Base-by-base conservation (phyloP, 2,329 filamentous ascomycete species). In the Daldinia sp. region DNA sequence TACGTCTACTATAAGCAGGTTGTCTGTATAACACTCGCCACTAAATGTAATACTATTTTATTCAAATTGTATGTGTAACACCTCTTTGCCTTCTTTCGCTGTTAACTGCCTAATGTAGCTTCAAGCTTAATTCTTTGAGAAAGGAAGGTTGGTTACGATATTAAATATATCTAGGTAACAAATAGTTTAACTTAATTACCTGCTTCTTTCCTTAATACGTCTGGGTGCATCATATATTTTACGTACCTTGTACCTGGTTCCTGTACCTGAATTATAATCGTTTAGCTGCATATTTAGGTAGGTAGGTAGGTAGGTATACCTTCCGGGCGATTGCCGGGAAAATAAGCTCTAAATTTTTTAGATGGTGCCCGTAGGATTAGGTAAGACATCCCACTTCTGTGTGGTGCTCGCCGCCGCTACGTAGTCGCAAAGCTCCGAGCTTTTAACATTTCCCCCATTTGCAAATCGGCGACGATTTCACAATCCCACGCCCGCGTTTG, bases 361-460 rank as follows among this genome's bases (percentile, higher is more conserved):
- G 23, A 53, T 26, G 12, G 28, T 54, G 20, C 30, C 10, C 37
- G 13, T 33, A 39, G 9, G 48, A 56, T 55, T 55, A 56, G 12
- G 23, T 56, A 64, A 41, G 41, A 68, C 67, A 70, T 70, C 65
- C 67, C 70, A 68, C 70, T 61, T 68, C 39, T 30, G 37, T 13
- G 33, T 35, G 54, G 33, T 46, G 46, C 46, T 51, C n/a, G 46
- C 46, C 15, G 46, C 51, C 60, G 59, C 61, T 63, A 65, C 56
- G 51, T 56, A 63, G 67, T 63, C 67, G 67, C 60, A 71, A 69
- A 69, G 61, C 56, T 67, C 60, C 50, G 57, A 70, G 64, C 64
- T 70, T 55, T 54, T 54, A 69, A 51, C 23, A 54, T 51, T 51
- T 15, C 26, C 23, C 23, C 46, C 28, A 51, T 51, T 51, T 33